phyloP scores from a whole-genome alignment of 768 basidiomycete species.

The Chalciporus pseudorubinellus region DNA sequence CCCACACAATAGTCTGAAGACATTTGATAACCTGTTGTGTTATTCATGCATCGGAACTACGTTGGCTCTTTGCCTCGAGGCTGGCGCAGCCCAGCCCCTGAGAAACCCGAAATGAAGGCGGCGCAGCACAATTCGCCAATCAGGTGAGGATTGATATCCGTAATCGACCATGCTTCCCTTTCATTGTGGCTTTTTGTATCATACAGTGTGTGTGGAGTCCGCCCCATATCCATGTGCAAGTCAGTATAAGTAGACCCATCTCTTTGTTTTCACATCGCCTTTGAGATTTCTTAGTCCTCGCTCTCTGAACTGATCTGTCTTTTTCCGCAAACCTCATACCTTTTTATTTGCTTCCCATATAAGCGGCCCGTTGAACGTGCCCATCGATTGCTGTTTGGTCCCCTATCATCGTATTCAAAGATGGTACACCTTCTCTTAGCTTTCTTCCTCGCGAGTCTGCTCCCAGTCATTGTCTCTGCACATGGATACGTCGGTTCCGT shows the following conservation, averaged over 20 bases:
- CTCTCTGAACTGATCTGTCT: not conserved
- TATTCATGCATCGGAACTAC: slow-evolving; percentile 6
- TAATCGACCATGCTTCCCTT: not conserved
- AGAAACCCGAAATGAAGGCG: slow-evolving; percentile 5
- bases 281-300: not conserved
- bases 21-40: not conserved
- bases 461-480: slow-evolving; percentile 25
- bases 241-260: slow-evolving; percentile 18
- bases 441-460: slow-evolving; percentile 10
- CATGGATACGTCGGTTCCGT: slow-evolving; percentile 33
- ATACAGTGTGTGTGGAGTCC: slow-evolving; percentile 16
- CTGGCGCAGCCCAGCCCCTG: slow-evolving; percentile 1
- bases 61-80: slow-evolving; percentile 17
- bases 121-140: slow-evolving; percentile 4
- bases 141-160: slow-evolving; percentile 2
- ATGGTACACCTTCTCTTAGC: slow-evolving; percentile 16
- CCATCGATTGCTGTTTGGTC: not conserved
- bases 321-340: not conserved
- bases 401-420: not conserved
- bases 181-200: not conserved
- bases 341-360: slow-evolving; percentile 10
- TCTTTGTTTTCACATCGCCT: not conserved
- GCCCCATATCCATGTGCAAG: slow-evolving; percentile 15
- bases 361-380: slow-evolving; percentile 23
- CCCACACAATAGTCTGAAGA: not conserved